A percentile compares a stretch with the other conserved stretches of the same genome.
Conservation (phyloP, 2,329 filamentous ascomycete genomes). For the Davidsoniella neocaledoniae region DNA sequence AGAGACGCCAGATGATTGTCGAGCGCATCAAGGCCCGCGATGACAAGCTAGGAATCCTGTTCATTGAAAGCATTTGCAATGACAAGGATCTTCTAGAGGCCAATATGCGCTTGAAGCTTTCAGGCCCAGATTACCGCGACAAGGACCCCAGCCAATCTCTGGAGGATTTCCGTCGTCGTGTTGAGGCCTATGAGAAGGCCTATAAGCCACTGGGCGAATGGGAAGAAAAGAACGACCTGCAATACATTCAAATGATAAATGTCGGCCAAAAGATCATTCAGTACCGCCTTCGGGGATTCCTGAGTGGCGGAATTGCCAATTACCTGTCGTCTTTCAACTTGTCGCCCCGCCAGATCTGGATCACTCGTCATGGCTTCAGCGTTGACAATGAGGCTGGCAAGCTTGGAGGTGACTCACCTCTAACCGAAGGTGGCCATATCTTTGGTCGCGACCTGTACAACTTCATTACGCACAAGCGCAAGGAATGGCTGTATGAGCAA, state of each 20-base stretch:
- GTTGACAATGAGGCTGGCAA: conserved; percentile 73
- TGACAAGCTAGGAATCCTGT: conserved; percentile 77
- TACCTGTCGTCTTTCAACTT: conserved; percentile 96
- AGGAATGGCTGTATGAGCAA: conserved; percentile 70
- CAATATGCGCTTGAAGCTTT: conserved; percentile 94
- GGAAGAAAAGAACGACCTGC: conserved; percentile 78
- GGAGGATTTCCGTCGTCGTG: conserved; percentile 81
- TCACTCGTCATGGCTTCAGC: conserved; percentile 87
- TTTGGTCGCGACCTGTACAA: conserved; percentile 66
- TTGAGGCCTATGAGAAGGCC: conserved; percentile 82
- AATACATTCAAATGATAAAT: conserved; percentile 96
- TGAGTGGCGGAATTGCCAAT: conserved; percentile 81
- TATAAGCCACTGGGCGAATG: conserved; percentile 83
- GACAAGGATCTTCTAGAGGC: conserved; percentile 74
- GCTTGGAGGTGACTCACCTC: conserved; percentile 75
- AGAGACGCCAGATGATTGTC: conserved; percentile 68
- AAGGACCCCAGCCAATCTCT: conserved; percentile 78
- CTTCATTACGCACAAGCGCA: conserved; percentile 69
- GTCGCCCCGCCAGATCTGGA: conserved; percentile 91
- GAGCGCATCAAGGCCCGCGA: conserved; percentile 68
- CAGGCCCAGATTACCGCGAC: conserved; percentile 86
- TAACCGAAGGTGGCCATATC: conserved; percentile 62
- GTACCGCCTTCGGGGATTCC: conserved; percentile 77
- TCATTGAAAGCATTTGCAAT: conserved; percentile 86
- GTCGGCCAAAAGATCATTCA: conserved; percentile 89